Base-by-base conservation (phyloP, 2,329 filamentous ascomycete species). In the Hypoxylon sp. region DNA sequence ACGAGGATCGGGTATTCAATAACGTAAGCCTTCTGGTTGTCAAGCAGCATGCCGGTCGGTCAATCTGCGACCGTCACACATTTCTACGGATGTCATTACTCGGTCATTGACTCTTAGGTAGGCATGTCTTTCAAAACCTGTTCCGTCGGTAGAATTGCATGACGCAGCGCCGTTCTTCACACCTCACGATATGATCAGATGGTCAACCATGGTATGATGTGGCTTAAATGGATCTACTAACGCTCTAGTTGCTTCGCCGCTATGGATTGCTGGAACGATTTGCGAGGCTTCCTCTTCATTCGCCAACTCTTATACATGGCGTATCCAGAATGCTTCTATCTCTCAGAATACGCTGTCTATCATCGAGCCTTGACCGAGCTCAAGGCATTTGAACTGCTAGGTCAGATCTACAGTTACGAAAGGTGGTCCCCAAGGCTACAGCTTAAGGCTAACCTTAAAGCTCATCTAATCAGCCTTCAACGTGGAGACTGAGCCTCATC, bases 191-290 rank as follows among this genome's bases (percentile, higher is more conserved):
- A 60, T 30, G 43, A 53, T 52, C 41, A 37, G 51, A 39, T 59
- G 29, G 53, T 8, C 50, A 16, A 47, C 21, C 19, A 14, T 37
- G 19, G 54, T 34, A 57, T 46, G 14, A 45, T 60, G 29, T 55
- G 41, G 55, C 58, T 68, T 65, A 34, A 43, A n/a, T 52, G 54
- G 12, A 50, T 52, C 34, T 59, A 50, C 51, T 41, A 25, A 39
- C 29, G 11, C 9, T 19, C 14, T 37, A 57, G 23, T 48, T 46
- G 6, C 21, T 32, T 19, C 32, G 51, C 50, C 32, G 8, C 23
- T 29, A 21, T 19, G 16, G 7, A 7, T 14, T 32, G 23, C 45
- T 30, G 27, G 14, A 21, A 27, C 27, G 46, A 56, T 23, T 19
- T 30, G 8, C 11, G 12, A 63, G 21, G 43, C 21, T 27, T 27